A percentile compares a stretch with the other conserved stretches of the same genome.
phyloP scores from a whole-genome alignment of 345 rosid genomes.

The Acer campestre region DNA sequence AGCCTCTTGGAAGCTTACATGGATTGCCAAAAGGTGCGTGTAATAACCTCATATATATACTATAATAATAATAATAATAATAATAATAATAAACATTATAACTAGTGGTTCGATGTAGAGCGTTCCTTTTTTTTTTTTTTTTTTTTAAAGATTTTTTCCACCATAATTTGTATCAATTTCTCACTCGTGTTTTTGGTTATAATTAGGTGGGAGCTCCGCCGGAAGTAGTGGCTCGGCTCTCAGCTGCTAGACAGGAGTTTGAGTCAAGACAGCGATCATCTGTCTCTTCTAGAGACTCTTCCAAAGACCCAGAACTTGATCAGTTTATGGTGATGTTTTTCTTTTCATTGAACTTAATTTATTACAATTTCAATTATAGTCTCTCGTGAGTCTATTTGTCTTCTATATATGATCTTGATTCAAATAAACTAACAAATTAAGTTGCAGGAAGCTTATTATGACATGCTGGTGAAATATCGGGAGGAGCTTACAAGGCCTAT shows the following conservation, averaged over 20 bases:
- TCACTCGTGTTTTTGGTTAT: slow-evolving; percentile 13
- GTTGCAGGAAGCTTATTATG: slow-evolving; percentile 88
- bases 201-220: slow-evolving; percentile 93
- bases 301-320: slow-evolving; percentile 93
- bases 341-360: not conserved
- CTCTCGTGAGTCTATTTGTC: slow-evolving; percentile 5
- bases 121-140: too few relatives aligned
- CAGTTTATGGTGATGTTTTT: slow-evolving; percentile 80
- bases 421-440: slow-evolving; percentile 5
- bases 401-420: not conserved
- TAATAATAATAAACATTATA: not conserved
- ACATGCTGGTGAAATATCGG: slow-evolving; percentile 90
- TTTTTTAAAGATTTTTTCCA: too few relatives aligned
- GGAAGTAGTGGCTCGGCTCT: slow-evolving; percentile 70
- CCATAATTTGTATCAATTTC: not conserved
- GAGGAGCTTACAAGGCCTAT: slow-evolving; percentile 92
- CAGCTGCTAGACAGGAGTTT: slow-evolving; percentile 72
- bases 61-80: not conserved
- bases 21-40: slow-evolving; percentile 92
- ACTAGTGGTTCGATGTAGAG: not conserved
- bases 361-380: not conserved
- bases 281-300: slow-evolving; percentile 36
- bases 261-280: slow-evolving; percentile 67
- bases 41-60: not conserved
- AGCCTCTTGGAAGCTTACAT: slow-evolving; percentile 86